A percentile compares a stretch with the other conserved stretches of the same genome.
Evolutionary conservation across 2,329 filamentous ascomycete genomes (phyloP).

Genomic region (Coniochaeta sp.): DNA sequence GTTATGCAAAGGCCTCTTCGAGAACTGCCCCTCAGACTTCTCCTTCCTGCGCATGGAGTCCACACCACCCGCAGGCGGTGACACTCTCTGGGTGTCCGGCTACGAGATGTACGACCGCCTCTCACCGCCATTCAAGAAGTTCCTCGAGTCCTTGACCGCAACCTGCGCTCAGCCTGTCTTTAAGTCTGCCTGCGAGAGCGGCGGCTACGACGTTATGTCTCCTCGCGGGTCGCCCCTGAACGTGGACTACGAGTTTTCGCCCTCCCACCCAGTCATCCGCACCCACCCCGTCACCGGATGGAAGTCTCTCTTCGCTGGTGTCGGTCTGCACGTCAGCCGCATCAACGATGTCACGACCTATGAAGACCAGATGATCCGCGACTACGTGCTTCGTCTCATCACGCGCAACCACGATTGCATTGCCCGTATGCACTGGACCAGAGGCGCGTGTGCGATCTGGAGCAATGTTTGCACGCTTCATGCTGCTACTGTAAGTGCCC

Average conservation of each 20-base stretch:
- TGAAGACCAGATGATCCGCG: conserved; percentile 27
- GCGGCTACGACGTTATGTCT: conserved; percentile 31
- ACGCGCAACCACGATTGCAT: conserved; percentile 31
- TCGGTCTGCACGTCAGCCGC: conserved; percentile 23
- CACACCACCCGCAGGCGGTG: conserved; percentile 24
- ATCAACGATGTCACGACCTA: conserved; percentile 28
- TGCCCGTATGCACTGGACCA: conserved; percentile 31
- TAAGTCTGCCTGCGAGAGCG: conserved; percentile 25
- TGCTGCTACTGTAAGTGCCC: conserved; percentile 21
- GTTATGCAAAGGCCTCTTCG: conserved; percentile 24
- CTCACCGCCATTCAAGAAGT: conserved; percentile 35
- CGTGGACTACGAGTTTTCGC: conserved; percentile 36
- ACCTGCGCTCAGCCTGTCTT: conserved; percentile 31
- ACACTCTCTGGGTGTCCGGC: conserved; percentile 33
- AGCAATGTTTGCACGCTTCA: conserved; percentile 25
- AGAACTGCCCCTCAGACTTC: conserved; percentile 23
- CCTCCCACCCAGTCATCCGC: conserved; percentile 48
- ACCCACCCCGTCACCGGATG: conserved; percentile 59
- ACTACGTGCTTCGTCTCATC: conserved; percentile 26
- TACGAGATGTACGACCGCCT: conserved; percentile 43
- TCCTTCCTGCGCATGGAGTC: conserved; percentile 23
- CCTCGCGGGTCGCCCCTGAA: conserved; percentile 44
- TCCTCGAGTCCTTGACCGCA: conserved; percentile 39
- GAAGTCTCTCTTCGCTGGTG: conserved; percentile 36
- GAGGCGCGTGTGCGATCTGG: conserved; percentile 31